These are phyloP conservation scores for Epichloe coenophiala DNA, from an alignment of 2,329 filamentous ascomycete genomes.

Conservation along the genomic window DNA sequence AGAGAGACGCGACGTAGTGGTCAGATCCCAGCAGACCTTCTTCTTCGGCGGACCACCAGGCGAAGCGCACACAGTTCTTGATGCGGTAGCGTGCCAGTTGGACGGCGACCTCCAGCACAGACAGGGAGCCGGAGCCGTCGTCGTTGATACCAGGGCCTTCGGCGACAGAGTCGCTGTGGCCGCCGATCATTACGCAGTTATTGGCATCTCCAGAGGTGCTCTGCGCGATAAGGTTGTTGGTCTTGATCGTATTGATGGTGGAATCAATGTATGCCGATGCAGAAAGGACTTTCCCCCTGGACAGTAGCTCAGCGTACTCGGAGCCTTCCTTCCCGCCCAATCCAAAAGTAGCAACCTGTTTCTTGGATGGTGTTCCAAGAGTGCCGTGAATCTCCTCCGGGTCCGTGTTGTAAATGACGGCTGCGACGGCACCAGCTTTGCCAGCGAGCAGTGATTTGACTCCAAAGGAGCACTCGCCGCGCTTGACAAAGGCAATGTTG, in stretches of 20 bases:
- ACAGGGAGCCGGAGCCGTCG: slow-evolving; percentile 54
- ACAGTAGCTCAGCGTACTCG: slow-evolving; percentile 40
- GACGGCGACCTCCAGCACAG: slow-evolving; percentile 48
- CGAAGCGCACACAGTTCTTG: slow-evolving; percentile 53
- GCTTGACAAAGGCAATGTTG: slow-evolving; percentile 56
- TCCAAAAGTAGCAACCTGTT: slow-evolving; percentile 56
- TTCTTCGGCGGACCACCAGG: slow-evolving; percentile 56
- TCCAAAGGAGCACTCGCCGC: slow-evolving; percentile 60
- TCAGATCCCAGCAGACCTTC: slow-evolving; percentile 51
- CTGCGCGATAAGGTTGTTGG: slow-evolving; percentile 50
- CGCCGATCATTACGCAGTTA: slow-evolving; percentile 53
- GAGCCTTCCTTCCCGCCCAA: slow-evolving; percentile 46
- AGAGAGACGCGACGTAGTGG: slow-evolving; percentile 43
- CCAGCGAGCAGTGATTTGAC: slow-evolving; percentile 56
- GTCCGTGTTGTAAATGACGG: slow-evolving; percentile 63
- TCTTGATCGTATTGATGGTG: slow-evolving; percentile 38
- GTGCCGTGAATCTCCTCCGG: slow-evolving; percentile 52
- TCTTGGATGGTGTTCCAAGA: slow-evolving; percentile 43
- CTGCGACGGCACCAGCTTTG: slow-evolving; percentile 54
- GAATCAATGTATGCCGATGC: slow-evolving; percentile 47
- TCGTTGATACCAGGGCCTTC: slow-evolving; percentile 66
- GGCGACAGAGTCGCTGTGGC: slow-evolving; percentile 48
- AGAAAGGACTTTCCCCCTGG: slow-evolving; percentile 31
- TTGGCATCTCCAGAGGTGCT: slow-evolving; percentile 44
- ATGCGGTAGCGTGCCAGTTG: slow-evolving; percentile 44